Evolutionary conservation across 2,329 filamentous ascomycete genomes (phyloP), one percentile per base, ranked within the genome.

Genomic region (Claviceps sorghi): DNA sequence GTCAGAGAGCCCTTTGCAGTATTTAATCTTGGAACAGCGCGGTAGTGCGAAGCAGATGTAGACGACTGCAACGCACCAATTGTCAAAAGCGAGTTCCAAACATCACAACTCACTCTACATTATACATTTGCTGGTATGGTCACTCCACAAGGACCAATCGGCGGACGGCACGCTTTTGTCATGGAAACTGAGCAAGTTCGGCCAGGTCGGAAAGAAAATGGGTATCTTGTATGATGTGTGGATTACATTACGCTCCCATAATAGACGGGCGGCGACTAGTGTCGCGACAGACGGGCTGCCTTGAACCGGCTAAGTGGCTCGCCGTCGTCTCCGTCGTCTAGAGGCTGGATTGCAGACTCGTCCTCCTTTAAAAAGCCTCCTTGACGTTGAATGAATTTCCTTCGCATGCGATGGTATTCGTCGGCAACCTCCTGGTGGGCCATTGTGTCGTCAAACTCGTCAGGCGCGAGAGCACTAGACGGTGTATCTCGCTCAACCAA

Each of bases 331-430:
- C 78, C 74, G 59, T 89, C 80, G 51, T 83, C 82, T 45, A 89
- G 72, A 1, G 84, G 79, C 50, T 85, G 76, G 47, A 82, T 78
- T 19, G 78, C 77, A 50, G 79, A 74, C 54, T 88, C 82, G 54
- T 86, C 80, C 59, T 88, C 79, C 53, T 80, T 77, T 60, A 85
- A 70, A 65, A 95, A 95, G 3, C 89, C 89, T 50, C 89, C 89
- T 60, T 93, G 81, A 59, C 82, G 78, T 58, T 88, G 81, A 51
- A 96, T 89, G 67, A 94, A 83, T 61, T 79, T 80, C 64, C 90
- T 95, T 21, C 91, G 84, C 65, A 87, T 75, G 45, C 80, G 82
- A 65, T 95, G 85, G 66, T 95, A 95, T 62, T 94, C 86, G 40
- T 80, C 79, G 8, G 86, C 83, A 15, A 95, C 82, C 65, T 95